Base-by-base conservation (phyloP, 768 basidiomycete species). In the Lepiota venenata region DNA sequence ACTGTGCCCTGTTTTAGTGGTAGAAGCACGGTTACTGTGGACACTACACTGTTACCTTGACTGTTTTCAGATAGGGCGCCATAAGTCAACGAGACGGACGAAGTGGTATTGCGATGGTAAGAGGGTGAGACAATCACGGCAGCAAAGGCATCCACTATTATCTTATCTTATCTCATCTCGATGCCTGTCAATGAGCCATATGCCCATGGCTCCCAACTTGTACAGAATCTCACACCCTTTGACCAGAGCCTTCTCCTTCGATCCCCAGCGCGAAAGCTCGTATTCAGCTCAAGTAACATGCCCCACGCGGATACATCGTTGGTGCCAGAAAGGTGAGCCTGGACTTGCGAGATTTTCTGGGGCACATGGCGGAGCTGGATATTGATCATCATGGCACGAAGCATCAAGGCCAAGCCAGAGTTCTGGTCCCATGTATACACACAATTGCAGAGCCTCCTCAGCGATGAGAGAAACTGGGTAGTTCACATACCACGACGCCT, bases 241-340 rank as follows among this genome's bases (percentile, higher is more conserved):
- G 32, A 16, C 18, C 16, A 44, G 35, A 43, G 27, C 20, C 18
- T n/a, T 40, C 29, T 55, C 18, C 48, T 9, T 11, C 32, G 10
- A 7, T 32, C 32, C 32, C 8, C 10, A 32, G 32, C 32, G 32
- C 8, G 32, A 32, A 32, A 32, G 32, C 32, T 32, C 32, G 32
- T 32, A 32, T 32, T 32, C 8, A 8, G 4, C 32, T 32, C 32
- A 11, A 11, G 32, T 5, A 39, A n/a, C 49, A 93, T 93, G 91
- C 87, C 85, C 16, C 92, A 94, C 73, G 91, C 93, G 55, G 92
- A 93, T 64, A 75, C 85, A 10, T 84, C 87, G 1, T 68, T 84
- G 14, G 75, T 95, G 5, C 91, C 90, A n/a, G 60, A 71, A 18
- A 77, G 69, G 73, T 78, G 56, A 36, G 69, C 51, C n/a, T 7